These are phyloP conservation scores for Hippophae gyantsensis DNA, from an alignment of 306 rosid genomes.

Conservation along the genomic window DNA sequence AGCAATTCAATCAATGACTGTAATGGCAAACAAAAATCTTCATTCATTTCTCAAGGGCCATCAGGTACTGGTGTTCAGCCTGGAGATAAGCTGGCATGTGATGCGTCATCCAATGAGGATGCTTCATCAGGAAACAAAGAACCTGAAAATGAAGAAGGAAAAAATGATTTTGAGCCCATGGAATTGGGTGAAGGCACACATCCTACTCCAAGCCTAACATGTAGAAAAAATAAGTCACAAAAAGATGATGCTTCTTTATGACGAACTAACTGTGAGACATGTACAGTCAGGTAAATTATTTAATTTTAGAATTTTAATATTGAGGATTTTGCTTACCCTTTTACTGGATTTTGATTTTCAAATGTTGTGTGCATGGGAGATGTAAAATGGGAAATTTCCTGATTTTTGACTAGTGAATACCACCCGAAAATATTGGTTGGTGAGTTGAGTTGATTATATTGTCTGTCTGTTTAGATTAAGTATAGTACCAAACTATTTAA, in stretches of 20 bases:
- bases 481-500: slow-evolving; percentile 35
- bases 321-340: slow-evolving; percentile 30
- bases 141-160: slow-evolving; percentile 25
- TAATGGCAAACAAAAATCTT: slow-evolving; percentile 38
- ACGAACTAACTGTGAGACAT: slow-evolving; percentile 41
- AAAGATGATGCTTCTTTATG: slow-evolving; percentile 34
- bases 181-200: slow-evolving; percentile 37
- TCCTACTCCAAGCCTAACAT: slow-evolving; percentile 23
- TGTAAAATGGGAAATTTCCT: slow-evolving; percentile 45
- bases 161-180: slow-evolving; percentile 25
- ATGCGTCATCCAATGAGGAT: slow-evolving; percentile 24
- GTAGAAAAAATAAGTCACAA: slow-evolving; percentile 39
- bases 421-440: slow-evolving; percentile 40
- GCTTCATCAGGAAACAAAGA: slow-evolving; percentile 31
- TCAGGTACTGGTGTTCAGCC: slow-evolving; percentile 25
- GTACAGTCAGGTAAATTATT: slow-evolving; percentile 79
- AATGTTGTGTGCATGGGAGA: slow-evolving; percentile 36
- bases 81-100: slow-evolving; percentile 24
- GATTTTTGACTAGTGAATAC: slow-evolving; percentile 36
- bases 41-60: slow-evolving; percentile 37
- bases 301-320: slow-evolving; percentile 42
- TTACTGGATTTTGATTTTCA: slow-evolving; percentile 37
- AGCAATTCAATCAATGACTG: slow-evolving; percentile 31
- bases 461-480: slow-evolving; percentile 26
- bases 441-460: slow-evolving; percentile 35